phyloP scores from a whole-genome alignment of 2,329 filamentous ascomycete genomes.

The Pseudogymnoascus sp. region DNA sequence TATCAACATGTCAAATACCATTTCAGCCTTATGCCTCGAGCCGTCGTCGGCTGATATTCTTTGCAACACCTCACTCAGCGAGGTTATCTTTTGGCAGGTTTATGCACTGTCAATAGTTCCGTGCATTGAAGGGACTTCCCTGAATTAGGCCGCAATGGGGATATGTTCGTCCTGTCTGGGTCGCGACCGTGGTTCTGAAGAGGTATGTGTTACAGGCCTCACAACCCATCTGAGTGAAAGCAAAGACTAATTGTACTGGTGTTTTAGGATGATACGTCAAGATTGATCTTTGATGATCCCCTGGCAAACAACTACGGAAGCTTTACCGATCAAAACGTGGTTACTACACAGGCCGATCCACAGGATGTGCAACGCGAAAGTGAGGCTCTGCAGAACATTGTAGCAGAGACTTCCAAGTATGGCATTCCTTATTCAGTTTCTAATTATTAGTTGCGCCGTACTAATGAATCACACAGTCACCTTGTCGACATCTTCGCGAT shows the following conservation, averaged over 20 bases:
- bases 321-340: constrained; percentile 49
- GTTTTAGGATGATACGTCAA: constrained; percentile 31
- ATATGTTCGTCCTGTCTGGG: constrained; percentile 55
- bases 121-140: neutral
- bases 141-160: constrained; percentile 40
- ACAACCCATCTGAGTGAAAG: constrained; percentile 11
- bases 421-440: constrained; percentile 20
- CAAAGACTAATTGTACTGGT: neutral
- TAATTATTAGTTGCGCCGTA: neutral
- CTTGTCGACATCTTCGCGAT: constrained; percentile 63
- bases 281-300: constrained; percentile 53
- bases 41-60: neutral
- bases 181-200: constrained; percentile 42
- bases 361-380: constrained; percentile 56
- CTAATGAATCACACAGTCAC: constrained; percentile 37
- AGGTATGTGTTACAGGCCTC: constrained; percentile 35
- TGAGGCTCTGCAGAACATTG: constrained; percentile 56
- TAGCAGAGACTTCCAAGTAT: constrained; percentile 57
- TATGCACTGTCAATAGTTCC: neutral
- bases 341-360: constrained; percentile 46
- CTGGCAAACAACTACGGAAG: constrained; percentile 54
- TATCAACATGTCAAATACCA: neutral
- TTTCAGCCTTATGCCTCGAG: neutral
- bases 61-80: neutral
- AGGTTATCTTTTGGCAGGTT: neutral